These are phyloP conservation scores for Trichoderma atroviride DNA, from an alignment of 2,329 filamentous ascomycete species.

Conservation along the genomic window DNA sequence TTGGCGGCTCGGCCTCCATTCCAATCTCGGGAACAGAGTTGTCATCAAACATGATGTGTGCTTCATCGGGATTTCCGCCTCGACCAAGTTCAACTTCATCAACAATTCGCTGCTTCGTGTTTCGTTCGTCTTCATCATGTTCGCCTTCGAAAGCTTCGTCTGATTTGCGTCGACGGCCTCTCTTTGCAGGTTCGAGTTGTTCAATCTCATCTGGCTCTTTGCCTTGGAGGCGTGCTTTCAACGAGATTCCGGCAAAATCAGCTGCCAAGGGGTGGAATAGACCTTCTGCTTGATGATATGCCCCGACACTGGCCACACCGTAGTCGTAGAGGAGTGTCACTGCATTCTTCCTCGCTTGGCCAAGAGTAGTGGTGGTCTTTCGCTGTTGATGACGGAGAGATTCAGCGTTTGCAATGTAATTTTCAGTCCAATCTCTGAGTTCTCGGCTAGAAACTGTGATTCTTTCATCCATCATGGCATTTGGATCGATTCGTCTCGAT, in stretches of 20 bases:
- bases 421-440: slow-evolving; percentile 45
- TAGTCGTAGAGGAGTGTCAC: slow-evolving; percentile 37
- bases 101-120: slow-evolving; percentile 43
- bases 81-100: slow-evolving; percentile 37
- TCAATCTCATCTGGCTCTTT: slow-evolving; percentile 31
- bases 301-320: slow-evolving; percentile 42
- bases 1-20: slow-evolving; percentile 65
- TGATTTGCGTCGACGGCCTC: slow-evolving; percentile 47
- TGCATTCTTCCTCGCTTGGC: slow-evolving; percentile 47
- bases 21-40: slow-evolving; percentile 64
- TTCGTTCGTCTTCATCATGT: slow-evolving; percentile 38
- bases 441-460: slow-evolving; percentile 43
- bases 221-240: slow-evolving; percentile 42
- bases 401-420: slow-evolving; percentile 60
- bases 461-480: slow-evolving; percentile 38
- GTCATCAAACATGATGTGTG: slow-evolving; percentile 41
- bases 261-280: slow-evolving; percentile 48
- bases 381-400: slow-evolving; percentile 35
- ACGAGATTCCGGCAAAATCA: slow-evolving; percentile 48
- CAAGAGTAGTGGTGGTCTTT: slow-evolving; percentile 31
- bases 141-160: slow-evolving; percentile 49
- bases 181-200: slow-evolving; percentile 25
- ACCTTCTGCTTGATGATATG: slow-evolving; percentile 32
- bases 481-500: slow-evolving; percentile 34
- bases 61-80: slow-evolving; percentile 36